Evolutionary conservation across 1,284 basidiomycete genomes (phyloP).

Genomic region (Flammula alnicola): DNA sequence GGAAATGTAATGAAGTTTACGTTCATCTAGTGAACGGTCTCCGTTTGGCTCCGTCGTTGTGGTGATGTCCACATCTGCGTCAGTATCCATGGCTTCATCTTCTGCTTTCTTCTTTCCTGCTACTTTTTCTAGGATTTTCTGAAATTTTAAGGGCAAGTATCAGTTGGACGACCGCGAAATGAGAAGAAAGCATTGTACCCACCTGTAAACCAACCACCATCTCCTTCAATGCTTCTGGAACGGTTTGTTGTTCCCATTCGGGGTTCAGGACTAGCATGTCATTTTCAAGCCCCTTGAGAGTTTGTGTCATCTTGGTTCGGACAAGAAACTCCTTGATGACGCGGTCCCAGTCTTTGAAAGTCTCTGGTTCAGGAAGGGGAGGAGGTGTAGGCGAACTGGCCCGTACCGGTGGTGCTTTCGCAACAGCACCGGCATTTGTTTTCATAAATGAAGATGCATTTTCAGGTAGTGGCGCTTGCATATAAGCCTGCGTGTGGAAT

Average conservation of each 20-base stretch:
- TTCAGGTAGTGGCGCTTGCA: neutral
- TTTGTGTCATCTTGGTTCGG: constrained; percentile 61
- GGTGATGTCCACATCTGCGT: constrained; percentile 16
- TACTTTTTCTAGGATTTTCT: constrained; percentile 24
- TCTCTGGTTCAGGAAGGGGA: constrained; percentile 42
- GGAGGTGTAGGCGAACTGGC: constrained; percentile 17
- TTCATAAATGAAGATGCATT: neutral
- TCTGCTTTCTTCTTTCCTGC: constrained; percentile 17
- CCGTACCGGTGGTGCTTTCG: neutral
- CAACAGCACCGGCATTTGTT: neutral
- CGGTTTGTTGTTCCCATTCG: constrained; percentile 61
- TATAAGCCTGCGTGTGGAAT: constrained; percentile 7
- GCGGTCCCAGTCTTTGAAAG: constrained; percentile 65
- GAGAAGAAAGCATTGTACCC: constrained; percentile 34
- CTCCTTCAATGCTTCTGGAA: constrained; percentile 58
- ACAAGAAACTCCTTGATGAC: constrained; percentile 58
- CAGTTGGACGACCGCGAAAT: constrained; percentile 1
- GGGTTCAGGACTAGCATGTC: constrained; percentile 73
- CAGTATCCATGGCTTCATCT: constrained; percentile 17
- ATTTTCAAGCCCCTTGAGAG: constrained; percentile 64
- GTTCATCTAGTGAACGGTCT: constrained; percentile 55
- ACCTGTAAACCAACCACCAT: constrained; percentile 60
- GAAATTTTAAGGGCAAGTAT: neutral
- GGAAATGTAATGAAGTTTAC: constrained; percentile 66
- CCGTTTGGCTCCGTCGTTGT: constrained; percentile 6